Conservation (phyloP, 2,329 filamentous ascomycete genomes). For the Xylariaceae sp. region DNA sequence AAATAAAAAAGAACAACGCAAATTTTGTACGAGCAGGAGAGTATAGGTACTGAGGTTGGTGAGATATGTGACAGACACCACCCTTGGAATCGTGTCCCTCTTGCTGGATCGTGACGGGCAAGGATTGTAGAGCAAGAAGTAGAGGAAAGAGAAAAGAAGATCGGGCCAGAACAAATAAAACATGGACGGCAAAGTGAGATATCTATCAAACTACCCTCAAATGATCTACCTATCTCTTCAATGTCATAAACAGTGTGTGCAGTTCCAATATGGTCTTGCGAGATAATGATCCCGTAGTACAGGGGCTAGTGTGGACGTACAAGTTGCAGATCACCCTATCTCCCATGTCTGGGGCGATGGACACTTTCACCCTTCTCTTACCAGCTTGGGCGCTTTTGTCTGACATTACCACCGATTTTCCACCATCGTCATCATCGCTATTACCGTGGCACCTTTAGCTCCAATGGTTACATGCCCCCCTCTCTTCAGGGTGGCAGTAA, state of each 20-base stretch:
- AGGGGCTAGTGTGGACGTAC: constrained; percentile 25
- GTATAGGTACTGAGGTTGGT: too few relatives aligned
- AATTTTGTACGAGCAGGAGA: constrained; percentile 29
- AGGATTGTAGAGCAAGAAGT: constrained; percentile 9
- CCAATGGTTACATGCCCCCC: too few relatives aligned
- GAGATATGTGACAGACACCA: constrained; percentile 12
- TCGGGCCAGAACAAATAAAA: constrained; percentile 11
- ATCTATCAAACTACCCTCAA: constrained; percentile 19
- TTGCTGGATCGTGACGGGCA: constrained; percentile 5
- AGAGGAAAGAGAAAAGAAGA: constrained; percentile 9
- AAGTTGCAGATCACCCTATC: constrained; percentile 28
- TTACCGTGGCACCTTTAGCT: too few relatives aligned
- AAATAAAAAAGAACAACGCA: too few relatives aligned
- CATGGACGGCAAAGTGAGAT: constrained; percentile 22
- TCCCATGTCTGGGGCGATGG: constrained; percentile 23
- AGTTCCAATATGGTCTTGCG: neutral
- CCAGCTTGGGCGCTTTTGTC: constrained; percentile 14
- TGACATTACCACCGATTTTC: constrained; percentile 9
- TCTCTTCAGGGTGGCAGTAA: too few relatives aligned
- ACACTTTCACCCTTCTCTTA: neutral
- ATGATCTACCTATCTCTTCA: too few relatives aligned
- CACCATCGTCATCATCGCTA: too few relatives aligned
- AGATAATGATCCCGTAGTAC: constrained; percentile 26
- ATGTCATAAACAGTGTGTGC: too few relatives aligned
- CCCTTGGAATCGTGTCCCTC: constrained; percentile 19